These are phyloP conservation scores for Trichocomaceae sp. DNA, from an alignment of 2,329 filamentous ascomycete genomes.

Conservation along the genomic window DNA sequence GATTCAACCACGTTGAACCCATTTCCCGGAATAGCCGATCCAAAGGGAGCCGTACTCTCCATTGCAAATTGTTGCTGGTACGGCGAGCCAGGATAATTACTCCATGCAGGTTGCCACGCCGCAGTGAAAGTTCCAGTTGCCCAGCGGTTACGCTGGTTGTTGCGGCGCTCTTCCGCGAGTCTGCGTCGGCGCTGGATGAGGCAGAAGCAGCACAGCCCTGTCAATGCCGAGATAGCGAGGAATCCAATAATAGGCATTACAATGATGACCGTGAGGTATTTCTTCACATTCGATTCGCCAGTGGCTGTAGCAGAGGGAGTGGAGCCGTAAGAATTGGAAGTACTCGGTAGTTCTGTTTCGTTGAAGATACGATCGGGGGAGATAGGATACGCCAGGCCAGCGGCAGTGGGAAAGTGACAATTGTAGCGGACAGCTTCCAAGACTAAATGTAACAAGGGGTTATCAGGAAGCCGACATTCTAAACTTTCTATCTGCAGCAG, in stretches of 20 bases:
- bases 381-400: constrained; percentile 34
- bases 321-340: constrained; percentile 16
- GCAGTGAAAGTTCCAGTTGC: constrained; percentile 28
- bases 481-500: background rate
- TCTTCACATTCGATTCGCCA: constrained; percentile 18
- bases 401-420: constrained; percentile 35
- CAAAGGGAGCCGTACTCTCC: background rate
- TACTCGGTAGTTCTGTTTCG: constrained; percentile 31
- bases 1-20: constrained; percentile 25
- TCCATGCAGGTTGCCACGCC: constrained; percentile 24
- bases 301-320: constrained; percentile 17
- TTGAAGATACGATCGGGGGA: constrained; percentile 37
- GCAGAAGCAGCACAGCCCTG: constrained; percentile 35
- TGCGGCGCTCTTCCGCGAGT: constrained; percentile 22
- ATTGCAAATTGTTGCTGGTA: constrained; percentile 14
- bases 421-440: constrained; percentile 42
- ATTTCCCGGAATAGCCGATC: constrained; percentile 15
- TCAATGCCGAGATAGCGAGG: constrained; percentile 28
- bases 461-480: background rate
- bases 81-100: constrained; percentile 12
- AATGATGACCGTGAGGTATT: constrained; percentile 35
- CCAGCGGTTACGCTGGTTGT: constrained; percentile 30
- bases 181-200: constrained; percentile 39
- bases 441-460: constrained; percentile 23
- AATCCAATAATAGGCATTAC: constrained; percentile 40